These are phyloP conservation scores for Stachybotrys chlorohalonatus DNA, from an alignment of 2,329 filamentous ascomycete species.

Conservation along the genomic window DNA sequence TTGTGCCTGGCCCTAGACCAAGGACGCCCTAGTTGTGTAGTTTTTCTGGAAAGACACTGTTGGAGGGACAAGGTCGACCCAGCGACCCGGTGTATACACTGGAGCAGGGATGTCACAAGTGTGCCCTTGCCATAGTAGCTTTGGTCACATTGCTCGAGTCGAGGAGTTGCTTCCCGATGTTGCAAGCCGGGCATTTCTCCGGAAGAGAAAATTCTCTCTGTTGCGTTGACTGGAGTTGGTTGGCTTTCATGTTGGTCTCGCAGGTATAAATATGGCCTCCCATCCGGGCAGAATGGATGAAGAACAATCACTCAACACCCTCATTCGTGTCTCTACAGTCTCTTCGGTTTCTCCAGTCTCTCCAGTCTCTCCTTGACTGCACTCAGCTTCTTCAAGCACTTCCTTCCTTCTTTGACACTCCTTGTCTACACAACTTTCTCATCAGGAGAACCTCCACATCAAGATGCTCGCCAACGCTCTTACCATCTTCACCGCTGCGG, in stretches of 20 bases:
- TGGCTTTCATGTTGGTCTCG: background rate
- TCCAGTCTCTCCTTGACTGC: slow-evolving; percentile 11
- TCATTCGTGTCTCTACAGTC: slow-evolving; percentile 3
- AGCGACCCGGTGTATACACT: background rate
- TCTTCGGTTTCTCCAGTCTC: slow-evolving; percentile 4
- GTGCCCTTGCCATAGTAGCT: background rate
- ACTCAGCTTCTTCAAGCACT: slow-evolving; percentile 4
- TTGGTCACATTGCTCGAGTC: background rate
- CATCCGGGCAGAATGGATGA: background rate
- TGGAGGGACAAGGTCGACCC: background rate
- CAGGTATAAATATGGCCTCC: background rate
- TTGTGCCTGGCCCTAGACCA: background rate
- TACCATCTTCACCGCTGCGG: slow-evolving; percentile 19
- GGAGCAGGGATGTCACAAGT: background rate
- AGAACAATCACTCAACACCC: slow-evolving; percentile 1
- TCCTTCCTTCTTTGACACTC: slow-evolving; percentile 11
- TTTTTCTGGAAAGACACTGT: background rate
- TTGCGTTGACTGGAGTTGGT: background rate
- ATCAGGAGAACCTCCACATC: slow-evolving; percentile 1
- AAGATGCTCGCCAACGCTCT: slow-evolving; percentile 20
- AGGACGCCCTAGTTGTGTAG: background rate
- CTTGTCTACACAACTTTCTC: slow-evolving; percentile 6
- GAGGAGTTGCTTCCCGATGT: background rate
- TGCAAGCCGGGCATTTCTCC: background rate
- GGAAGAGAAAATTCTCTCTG: background rate